A percentile compares a stretch with the other conserved stretches of the same genome.
Evolutionary conservation across 805 yeast species (phyloP).

Genomic region (Candida tammaniensis): DNA sequence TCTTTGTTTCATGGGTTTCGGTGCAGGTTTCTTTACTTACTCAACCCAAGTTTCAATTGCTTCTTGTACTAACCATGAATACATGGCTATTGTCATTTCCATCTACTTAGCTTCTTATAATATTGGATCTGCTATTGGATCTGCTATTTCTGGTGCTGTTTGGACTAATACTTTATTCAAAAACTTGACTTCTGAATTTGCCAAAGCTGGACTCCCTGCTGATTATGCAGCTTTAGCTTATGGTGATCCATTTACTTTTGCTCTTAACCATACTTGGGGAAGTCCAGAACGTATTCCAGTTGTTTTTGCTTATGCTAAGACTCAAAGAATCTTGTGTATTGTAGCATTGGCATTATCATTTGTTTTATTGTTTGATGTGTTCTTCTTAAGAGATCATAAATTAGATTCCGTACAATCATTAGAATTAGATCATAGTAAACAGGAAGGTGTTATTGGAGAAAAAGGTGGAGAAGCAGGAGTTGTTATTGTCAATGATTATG

Average conservation of each 20-base stretch:
- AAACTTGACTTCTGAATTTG: constrained; percentile 32
- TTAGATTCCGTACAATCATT: constrained; percentile 35
- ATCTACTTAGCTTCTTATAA: constrained; percentile 56
- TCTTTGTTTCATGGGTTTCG: constrained; percentile 63
- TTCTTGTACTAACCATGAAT: constrained; percentile 57
- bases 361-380: constrained; percentile 46
- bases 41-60: constrained; percentile 61
- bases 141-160: constrained; percentile 64
- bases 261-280: constrained; percentile 54
- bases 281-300: constrained; percentile 57
- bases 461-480: constrained; percentile 19
- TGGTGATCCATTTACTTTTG: constrained; percentile 51
- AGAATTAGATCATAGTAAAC: constrained; percentile 15
- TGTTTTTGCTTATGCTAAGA: constrained; percentile 55
- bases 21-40: constrained; percentile 71
- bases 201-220: constrained; percentile 23
- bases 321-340: constrained; percentile 57
- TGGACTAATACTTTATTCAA: constrained; percentile 62
- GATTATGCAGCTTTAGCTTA: constrained; percentile 22
- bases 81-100: constrained; percentile 61
- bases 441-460: constrained; percentile 16
- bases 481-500: constrained; percentile 23
- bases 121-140: constrained; percentile 64
- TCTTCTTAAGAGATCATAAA: constrained; percentile 53
- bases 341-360: constrained; percentile 55